Evolutionary conservation across 768 basidiomycete genomes (phyloP), one percentile per base, ranked within the genome.

Genomic region (Tephrocybe sp.): DNA sequence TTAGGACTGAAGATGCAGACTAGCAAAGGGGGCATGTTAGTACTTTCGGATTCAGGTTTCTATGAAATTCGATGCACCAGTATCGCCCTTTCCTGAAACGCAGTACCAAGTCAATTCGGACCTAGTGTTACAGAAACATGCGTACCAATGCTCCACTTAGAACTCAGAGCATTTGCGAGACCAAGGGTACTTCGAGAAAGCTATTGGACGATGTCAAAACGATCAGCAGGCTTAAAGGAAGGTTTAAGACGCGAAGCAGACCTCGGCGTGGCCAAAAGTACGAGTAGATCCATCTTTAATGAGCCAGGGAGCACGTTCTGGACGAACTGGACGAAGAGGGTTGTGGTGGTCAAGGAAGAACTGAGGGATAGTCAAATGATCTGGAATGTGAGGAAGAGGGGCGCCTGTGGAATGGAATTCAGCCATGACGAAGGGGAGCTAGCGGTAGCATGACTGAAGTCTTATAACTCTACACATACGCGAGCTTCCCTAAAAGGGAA

Each of bases 1-100:
- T 87, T 87, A 11, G 82, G 79, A 55, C 83, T 80, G 64, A 80
- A 80, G 33, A 87, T 58, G 59, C 83, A 82, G 38, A 84, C 85
- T 84, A 40, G 17, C 16, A 5, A n/a, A 19, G 33, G 17, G 52
- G 26, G 35, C 26, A 34, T 23, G 45, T 12, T 13, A 43, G 50
- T 4, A 43, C 19, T 32, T 12, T 34, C 26, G 8, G 26, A 13
- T 19, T 17, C 33, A 26, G 8, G 6, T 7, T 44, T 23, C 19
- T 34, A 32, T 20, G 34, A 31, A 16, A 12, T 14, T 26, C 39
- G 32, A 49, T 68, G 6, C 60, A 84, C 83, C 81, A 30, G 81
- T 74, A 52, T 83, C 80, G 44, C 74, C 64, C 17, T 73, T 69
- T 52, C 66, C 83, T 85, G 50, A 2, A 36, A 44, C 17, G 13